Base-by-base conservation (phyloP, 2,329 filamentous ascomycete species). In the Akanthomyces dipterigenus region DNA sequence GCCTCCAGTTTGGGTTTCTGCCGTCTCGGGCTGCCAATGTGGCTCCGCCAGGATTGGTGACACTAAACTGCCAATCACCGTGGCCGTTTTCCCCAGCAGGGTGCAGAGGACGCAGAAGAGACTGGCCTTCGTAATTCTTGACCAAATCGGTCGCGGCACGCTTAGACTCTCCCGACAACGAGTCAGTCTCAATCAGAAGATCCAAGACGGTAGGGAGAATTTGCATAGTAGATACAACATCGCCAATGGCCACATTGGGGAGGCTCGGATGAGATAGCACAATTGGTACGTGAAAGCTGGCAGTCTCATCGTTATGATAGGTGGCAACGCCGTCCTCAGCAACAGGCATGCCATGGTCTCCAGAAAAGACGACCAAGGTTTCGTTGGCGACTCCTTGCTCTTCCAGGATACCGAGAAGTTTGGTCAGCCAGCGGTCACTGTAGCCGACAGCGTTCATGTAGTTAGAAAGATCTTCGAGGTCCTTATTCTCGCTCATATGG, bases 191-290 rank as follows among this genome's bases (percentile, higher is more conserved):
- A 34, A 69, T 61, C 43, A 75, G 68, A 0, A 75, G 66, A 46
- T 75, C 72, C 36, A 75, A 64, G 18, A 75, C 67, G 3, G 72
- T 75, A 0, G 72, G 72, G 1, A 75, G 66, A 5, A 75, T 71
- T n/a, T 72, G 71, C 43, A 71, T 64, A 7, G 72, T 70, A 4
- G 68, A 69, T 2, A 72, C 69, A n/a, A 70, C 67, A 20, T 69
- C 68, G 20, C 68, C 63, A 62, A 73, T 66, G 12, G 71, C 64
- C 1, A 74, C 59, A 14, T 65, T 64, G 2, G 72, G 72, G 6
- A 75, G 66, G 18, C 70, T 67, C 1, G 72, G 72, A 48, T 75
- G 72, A 6, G 70, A 69, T n/a, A 75, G 65, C 8, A 70, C 66
- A 12, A 74, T 62, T 6, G 71, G 71, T 3, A 75, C 70, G 26